Base-by-base conservation (phyloP, 179 eudicot species). In the Amaranthus tricolor region DNA sequence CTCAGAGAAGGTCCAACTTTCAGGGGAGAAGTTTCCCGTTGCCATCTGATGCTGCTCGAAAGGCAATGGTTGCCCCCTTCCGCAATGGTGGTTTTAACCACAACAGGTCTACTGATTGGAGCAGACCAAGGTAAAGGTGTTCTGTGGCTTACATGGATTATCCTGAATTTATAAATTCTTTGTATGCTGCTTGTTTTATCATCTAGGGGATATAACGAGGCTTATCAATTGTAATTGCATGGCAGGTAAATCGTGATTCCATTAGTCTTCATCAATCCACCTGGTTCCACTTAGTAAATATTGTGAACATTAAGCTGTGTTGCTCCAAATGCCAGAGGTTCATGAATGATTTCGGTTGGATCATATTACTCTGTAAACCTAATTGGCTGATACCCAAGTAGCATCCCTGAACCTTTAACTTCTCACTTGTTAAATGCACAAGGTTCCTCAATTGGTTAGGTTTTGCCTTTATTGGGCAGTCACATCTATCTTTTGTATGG, bases 1-100 rank as follows among this genome's bases (percentile, higher is more conserved):
- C 91, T 62, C 89, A 84, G 74, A 92, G 80, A 77, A 89, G 98
- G 82, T 84, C 93, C 62, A 90, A 78, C 78, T 92, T 88, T 76
- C 93, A 84, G 76, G 89, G 86, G 13, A 89, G 81, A 55, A 91
- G 84, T 70, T 94, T 92, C 59, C 93, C 91, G 58, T 52, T 79
- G 68, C 84, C 90, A 51, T 68, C 89, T 86, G 93, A 88, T 74
- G 91, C 91, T 81, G 91, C 97, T 61, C 82, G 82, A 71, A 89
- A 86, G 82, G 83, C 89, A 53, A 86, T 76, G 47, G 83, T 68
- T 76, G 89, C 90, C 71, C 90, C 90, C n/a, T 54, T 90, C 31
- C 89, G 81, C 66, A 83, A 81, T 70, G 86, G 87, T 73, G 78
- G 82, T 62, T 82, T 85, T 79, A 85, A 77, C 50, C 81, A 60